Base-by-base conservation (phyloP, 2,329 filamentous ascomycete genomes). In the Chrysoporthe puriensis region DNA sequence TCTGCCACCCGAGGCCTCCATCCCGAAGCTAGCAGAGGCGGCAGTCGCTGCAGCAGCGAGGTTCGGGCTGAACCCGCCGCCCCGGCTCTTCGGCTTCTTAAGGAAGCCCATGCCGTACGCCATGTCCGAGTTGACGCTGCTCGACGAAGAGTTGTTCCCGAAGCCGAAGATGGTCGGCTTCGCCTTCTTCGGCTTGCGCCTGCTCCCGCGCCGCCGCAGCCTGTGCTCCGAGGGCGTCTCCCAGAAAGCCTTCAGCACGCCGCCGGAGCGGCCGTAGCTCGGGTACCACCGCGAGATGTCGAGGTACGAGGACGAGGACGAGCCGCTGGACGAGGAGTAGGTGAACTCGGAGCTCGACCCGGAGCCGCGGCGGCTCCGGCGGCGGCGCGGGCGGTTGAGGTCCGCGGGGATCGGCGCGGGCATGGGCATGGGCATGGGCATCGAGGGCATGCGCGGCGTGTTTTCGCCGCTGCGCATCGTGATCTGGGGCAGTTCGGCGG, bases 91-190 rank as follows among this genome's bases (percentile, higher is more conserved):
- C 40, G 72, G 70, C 54, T 79, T 77, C 69, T 82, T 83, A 59
- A 86, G 80, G 70, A 85, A 90, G 18, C 88, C 89, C 65, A 80
- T 83, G 11, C 90, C 89, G 74, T 91, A 92, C 11, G 89, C 89
- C 69, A 92, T 79, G 74, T 92, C 90, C 26, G 85, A 87, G 76
- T 91, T 88, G 65, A 70, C 67, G 26, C 69, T 70, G 8, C 63
- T 69, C 36, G 69, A 90, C 1, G 89, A 91, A 1, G 86, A 89
- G 73, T 89, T 90, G 73, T 89, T 90, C 65, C 80, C 82, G 72
- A 88, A 84, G 66, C 83, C 85, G 54, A 89, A 82, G 64, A 90
- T 83, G 67, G 59, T 61, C 71, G 80, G 82, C 71, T 81, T 82
- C 66, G 82, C 48, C 32, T 43, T 82, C 54, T 52, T 82, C 8